Evolutionary conservation across 2,329 filamentous ascomycete species (phyloP).

Genomic region (Neurospora sp.): DNA sequence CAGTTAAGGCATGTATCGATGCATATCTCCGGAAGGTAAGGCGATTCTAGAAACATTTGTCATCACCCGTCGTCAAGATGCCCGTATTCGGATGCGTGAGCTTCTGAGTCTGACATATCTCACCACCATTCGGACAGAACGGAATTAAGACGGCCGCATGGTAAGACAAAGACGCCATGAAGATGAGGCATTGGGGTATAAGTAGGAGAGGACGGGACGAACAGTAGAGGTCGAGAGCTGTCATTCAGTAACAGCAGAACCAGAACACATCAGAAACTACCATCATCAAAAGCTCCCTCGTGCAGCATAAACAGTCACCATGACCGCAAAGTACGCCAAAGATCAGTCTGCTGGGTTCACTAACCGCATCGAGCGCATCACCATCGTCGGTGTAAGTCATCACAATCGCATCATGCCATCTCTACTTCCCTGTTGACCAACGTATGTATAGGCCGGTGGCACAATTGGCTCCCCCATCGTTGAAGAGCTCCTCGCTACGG

Average conservation of each 20-base stretch:
- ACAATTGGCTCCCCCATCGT: slow-evolving; percentile 1
- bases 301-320: not conserved
- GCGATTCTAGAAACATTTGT: not conserved
- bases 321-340: slow-evolving; percentile 14
- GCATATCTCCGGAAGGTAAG: not conserved
- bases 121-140: not conserved
- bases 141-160: not conserved
- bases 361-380: slow-evolving; percentile 17
- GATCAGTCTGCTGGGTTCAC: slow-evolving; percentile 20
- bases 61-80: not conserved
- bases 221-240: not conserved
- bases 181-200: not conserved
- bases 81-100: not conserved
- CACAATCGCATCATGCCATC: not conserved
- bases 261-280: not conserved
- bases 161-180: not conserved
- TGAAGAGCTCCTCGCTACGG: slow-evolving; percentile 3
- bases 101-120: not conserved
- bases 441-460: slow-evolving; percentile 1
- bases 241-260: not conserved
- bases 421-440: not conserved
- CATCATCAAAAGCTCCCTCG: not conserved
- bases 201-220: not conserved
- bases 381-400: slow-evolving; percentile 19
- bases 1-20: too few relatives aligned